Evolutionary conservation across 2,329 filamentous ascomycete species (phyloP).

Genomic region (Reticulascus tulasneorum): DNA sequence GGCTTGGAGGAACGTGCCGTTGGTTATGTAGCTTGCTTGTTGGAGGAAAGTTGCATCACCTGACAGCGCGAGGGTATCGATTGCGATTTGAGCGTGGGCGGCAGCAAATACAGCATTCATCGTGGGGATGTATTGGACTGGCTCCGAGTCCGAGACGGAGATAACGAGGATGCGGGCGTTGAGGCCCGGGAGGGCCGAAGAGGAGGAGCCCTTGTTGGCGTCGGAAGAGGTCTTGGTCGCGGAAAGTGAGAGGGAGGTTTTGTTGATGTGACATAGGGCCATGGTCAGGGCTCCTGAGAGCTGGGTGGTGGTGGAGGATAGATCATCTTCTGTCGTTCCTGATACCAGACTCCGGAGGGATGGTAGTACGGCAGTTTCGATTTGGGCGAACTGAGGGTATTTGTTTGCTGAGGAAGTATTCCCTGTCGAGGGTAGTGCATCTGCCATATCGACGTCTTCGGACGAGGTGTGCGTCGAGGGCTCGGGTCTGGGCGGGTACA

Average conservation of each 20-base stretch:
- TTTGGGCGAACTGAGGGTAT: constrained; percentile 83
- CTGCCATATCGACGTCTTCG: constrained; percentile 56
- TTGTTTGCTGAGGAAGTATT: constrained; percentile 66
- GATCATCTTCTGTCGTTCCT: constrained; percentile 59
- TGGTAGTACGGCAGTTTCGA: constrained; percentile 74
- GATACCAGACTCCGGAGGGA: constrained; percentile 72
- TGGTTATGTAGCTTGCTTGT: constrained; percentile 69
- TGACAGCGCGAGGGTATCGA: constrained; percentile 85
- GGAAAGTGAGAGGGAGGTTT: constrained; percentile 63
- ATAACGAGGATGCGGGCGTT: constrained; percentile 84
- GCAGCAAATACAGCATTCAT: constrained; percentile 99
- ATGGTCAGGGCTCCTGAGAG: constrained; percentile 88
- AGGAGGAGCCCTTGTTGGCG: constrained; percentile 26
- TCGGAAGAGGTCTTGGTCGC: constrained; percentile 47
- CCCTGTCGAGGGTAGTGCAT: constrained; percentile 28
- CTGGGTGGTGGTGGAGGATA: constrained; percentile 75
- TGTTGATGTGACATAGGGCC: constrained; percentile 87
- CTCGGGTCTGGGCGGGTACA: constrained; percentile 64
- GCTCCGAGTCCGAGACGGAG: constrained; percentile 79
- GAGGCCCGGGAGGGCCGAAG: constrained; percentile 43
- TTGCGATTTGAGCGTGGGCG: constrained; percentile 79
- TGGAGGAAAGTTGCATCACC: constrained; percentile 90
- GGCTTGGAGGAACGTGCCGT: constrained; percentile 52
- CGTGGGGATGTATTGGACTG: constrained; percentile 92
- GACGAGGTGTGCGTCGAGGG: constrained; percentile 23